phyloP scores from a whole-genome alignment of 2,329 filamentous ascomycete genomes.

The Herpomyces periplanetae region DNA sequence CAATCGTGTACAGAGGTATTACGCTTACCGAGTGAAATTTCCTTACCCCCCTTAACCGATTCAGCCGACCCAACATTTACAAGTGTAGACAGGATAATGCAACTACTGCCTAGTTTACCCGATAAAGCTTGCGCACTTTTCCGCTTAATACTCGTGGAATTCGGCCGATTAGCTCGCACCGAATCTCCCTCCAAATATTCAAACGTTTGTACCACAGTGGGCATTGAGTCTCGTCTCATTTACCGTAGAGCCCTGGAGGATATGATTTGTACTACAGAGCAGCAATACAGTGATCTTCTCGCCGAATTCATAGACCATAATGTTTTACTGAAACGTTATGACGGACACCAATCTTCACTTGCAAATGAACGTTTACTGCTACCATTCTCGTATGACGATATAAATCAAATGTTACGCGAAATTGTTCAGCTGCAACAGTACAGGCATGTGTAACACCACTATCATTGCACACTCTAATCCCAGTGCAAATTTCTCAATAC shows the following conservation, averaged over 20 bases:
- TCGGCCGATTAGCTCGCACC: slow-evolving; percentile 9
- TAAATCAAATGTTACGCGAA: too few species aligned
- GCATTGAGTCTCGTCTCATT: slow-evolving; percentile 55
- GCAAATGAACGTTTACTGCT: too few species aligned
- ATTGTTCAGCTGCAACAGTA: too few species aligned
- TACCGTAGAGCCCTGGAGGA: slow-evolving; percentile 89
- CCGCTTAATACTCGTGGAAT: slow-evolving; percentile 41
- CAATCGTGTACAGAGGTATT: neutral
- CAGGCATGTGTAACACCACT: too few species aligned
- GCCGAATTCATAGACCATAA: too few species aligned
- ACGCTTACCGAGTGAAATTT: slow-evolving; percentile 7
- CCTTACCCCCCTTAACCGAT: slow-evolving; percentile 46
- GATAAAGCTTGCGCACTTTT: slow-evolving; percentile 73
- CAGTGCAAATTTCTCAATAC: too few species aligned
- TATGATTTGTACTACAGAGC: slow-evolving; percentile 83
- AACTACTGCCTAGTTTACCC: slow-evolving; percentile 55
- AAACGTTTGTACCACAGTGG: slow-evolving; percentile 9
- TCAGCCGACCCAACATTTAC: slow-evolving; percentile 45
- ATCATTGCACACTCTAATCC: too few species aligned
- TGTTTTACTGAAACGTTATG: too few species aligned
- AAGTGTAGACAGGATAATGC: slow-evolving; percentile 62
- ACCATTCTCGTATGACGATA: too few species aligned
- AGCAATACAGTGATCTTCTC: slow-evolving; percentile 64
- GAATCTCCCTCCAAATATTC: slow-evolving; percentile 5
- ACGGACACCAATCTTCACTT: too few species aligned